phyloP scores from a whole-genome alignment of 2,329 filamentous ascomycete genomes.

The Trichoderma gracile region DNA sequence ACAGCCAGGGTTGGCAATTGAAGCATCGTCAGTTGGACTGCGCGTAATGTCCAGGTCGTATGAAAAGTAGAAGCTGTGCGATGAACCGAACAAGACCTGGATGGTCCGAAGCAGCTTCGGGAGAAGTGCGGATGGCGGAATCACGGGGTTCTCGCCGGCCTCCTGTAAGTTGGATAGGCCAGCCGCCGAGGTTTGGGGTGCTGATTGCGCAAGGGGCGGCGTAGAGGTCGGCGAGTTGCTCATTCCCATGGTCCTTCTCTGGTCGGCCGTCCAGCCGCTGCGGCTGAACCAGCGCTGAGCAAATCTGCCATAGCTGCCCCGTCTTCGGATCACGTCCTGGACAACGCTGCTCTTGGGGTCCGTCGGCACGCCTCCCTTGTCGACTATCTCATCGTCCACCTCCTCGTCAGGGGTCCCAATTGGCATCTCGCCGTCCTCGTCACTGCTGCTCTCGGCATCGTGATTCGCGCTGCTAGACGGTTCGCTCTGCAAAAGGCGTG shows the following conservation, averaged over 20 bases:
- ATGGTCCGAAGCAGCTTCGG: conserved; percentile 84
- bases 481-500: conserved; percentile 43
- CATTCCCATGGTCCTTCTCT: conserved; percentile 68
- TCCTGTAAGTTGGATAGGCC: conserved; percentile 47
- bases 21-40: conserved; percentile 47
- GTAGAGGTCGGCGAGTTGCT: conserved; percentile 44
- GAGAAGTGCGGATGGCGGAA: conserved; percentile 55
- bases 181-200: conserved; percentile 27
- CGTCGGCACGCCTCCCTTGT: conserved; percentile 46
- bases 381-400: conserved; percentile 41
- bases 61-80: conserved; percentile 88
- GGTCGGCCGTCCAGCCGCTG: conserved; percentile 75
- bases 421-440: conserved; percentile 46
- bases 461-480: conserved; percentile 45
- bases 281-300: conserved; percentile 89
- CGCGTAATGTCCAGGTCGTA: conserved; percentile 92
- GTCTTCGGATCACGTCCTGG: conserved; percentile 82
- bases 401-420: conserved; percentile 39
- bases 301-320: conserved; percentile 84
- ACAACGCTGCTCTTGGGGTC: conserved; percentile 65
- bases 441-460: conserved; percentile 51
- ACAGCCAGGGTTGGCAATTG: conserved; percentile 30
- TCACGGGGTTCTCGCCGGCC: conserved; percentile 27
- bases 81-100: conserved; percentile 79
- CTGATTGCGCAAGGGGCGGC: conserved; percentile 28